Base-by-base conservation (phyloP, 2,329 filamentous ascomycete genomes). In the Epicoccum sorghinum region DNA sequence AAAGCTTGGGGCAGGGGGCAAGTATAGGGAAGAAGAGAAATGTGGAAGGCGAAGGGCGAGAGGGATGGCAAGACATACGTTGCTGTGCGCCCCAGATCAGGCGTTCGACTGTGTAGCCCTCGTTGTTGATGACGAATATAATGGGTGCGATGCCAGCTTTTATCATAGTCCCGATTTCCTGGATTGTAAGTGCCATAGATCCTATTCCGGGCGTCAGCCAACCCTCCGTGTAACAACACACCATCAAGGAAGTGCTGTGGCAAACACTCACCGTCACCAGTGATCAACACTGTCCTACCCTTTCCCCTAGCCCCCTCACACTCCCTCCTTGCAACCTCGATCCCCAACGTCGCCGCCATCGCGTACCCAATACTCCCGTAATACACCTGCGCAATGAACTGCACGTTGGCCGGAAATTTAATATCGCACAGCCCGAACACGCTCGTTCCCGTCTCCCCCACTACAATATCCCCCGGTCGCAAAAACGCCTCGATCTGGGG, bases 141-240 rank as follows among this genome's bases (percentile, higher is more conserved):
- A 78, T 59, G 1, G 68, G 64, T 7, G 68, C 68, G 14, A 74
- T 60, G 7, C 71, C 60, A 1, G 71, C 62, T 46, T 70, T 70
- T 60, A 89, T 83, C 62, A 89, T 88, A 2, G 84, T 87, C 9
- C 82, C 82, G 3, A 90, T 74, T 59, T 88, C 86, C 66, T 89
- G 87, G 0, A 81, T 85, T 0, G 86, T 89, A 74, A 89, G 82
- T 59, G 88, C 83, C 54, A 89, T 80, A 57, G 84, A 86, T 3
- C 50, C 48, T 52, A 22, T 30, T 4, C 4, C n/a, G 27, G 18
- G 18, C 18, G 18, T 50, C 13, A 50, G 47, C 32, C 5, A n/a
- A 23, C 7, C 7, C 3, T 13, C 6, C 4, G 9, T 5, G 25
- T 7, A 24, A 2, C 4, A 39, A 13, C 12, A 18, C 29, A 7